These are phyloP conservation scores for Xylariaceae sp. DNA, from an alignment of 2,329 filamentous ascomycete genomes.

Conservation along the genomic window DNA sequence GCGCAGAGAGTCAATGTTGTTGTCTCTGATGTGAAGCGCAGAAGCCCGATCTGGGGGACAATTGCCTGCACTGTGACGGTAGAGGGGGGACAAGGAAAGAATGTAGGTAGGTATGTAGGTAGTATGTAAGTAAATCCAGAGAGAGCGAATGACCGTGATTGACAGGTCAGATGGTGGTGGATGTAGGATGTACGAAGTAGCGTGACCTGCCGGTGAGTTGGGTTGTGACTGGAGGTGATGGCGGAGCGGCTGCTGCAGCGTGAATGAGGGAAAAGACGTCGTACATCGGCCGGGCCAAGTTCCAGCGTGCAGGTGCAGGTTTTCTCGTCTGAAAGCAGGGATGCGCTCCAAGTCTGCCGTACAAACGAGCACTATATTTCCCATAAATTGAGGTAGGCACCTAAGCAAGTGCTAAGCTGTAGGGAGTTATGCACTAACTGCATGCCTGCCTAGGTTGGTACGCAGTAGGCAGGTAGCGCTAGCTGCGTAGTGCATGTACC, in stretches of 20 bases:
- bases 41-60: neutral
- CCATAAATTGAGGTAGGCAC: neutral
- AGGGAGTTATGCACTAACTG: neutral
- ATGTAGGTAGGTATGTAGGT: neutral
- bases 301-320: neutral
- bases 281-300: neutral
- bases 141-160: neutral
- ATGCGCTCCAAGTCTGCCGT: neutral
- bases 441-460: neutral
- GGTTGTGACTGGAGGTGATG: neutral
- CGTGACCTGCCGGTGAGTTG: neutral
- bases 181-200: neutral
- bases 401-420: neutral
- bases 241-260: neutral
- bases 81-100: neutral
- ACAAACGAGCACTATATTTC: neutral
- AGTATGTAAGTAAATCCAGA: neutral
- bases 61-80: neutral
- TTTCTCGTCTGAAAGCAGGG: neutral
- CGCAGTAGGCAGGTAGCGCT: neutral
- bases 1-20: neutral
- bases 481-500: neutral
- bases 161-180: neutral
- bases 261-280: neutral
- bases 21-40: neutral